Evolutionary conservation across 305 asterid genomes (phyloP).

Genomic region (Fraxinus sp.): DNA sequence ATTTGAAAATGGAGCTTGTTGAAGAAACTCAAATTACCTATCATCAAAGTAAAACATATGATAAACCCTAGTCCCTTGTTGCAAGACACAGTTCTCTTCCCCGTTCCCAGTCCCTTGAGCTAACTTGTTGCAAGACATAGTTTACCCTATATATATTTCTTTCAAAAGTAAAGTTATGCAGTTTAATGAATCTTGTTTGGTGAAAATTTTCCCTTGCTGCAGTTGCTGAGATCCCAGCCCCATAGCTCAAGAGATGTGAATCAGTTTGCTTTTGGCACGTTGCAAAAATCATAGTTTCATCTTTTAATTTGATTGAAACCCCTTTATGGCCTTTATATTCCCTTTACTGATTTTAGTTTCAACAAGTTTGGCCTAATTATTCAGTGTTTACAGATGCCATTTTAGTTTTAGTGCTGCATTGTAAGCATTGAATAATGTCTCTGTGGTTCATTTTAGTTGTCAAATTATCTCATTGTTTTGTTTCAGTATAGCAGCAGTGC

Average conservation of each 20-base stretch:
- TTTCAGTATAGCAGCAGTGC: background rate
- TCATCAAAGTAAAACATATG: background rate
- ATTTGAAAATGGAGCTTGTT: constrained; percentile 11
- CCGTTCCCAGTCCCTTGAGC: background rate
- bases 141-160: background rate
- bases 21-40: background rate
- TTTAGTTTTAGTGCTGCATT: background rate
- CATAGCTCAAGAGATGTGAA: background rate
- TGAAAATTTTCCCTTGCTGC: background rate
- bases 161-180: background rate
- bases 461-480: background rate
- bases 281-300: background rate
- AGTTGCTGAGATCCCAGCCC: background rate
- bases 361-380: background rate
- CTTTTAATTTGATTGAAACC: background rate
- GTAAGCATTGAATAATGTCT: background rate
- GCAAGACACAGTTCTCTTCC: background rate
- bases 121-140: background rate
- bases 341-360: background rate
- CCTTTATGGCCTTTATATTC: background rate
- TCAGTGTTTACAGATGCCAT: background rate
- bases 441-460: background rate
- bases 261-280: background rate
- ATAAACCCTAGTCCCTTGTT: background rate
- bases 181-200: background rate